Evolutionary conservation across 2,329 filamentous ascomycete species (phyloP).

Genomic region (Stagonosporopsis rhizophila): DNA sequence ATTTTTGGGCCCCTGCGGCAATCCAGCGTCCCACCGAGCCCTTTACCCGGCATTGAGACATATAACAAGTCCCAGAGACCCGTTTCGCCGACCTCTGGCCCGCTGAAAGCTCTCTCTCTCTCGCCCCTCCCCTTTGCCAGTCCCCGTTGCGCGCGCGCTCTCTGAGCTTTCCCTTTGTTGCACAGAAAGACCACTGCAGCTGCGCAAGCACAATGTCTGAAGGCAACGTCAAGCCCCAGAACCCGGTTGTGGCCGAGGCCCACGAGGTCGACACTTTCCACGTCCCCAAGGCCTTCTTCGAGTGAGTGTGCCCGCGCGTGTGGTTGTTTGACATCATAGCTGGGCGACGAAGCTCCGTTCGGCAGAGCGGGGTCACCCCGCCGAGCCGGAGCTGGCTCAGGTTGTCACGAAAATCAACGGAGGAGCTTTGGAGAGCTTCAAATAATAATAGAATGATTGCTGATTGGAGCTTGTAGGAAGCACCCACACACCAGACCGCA

Average conservation of each 20-base stretch:
- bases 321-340: conserved; percentile 30
- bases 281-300: conserved; percentile 60
- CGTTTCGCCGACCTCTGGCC: conserved; percentile 11
- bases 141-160: conserved; percentile 5
- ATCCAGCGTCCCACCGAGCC: conserved; percentile 41
- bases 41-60: conserved; percentile 47
- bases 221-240: conserved; percentile 48
- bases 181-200: not conserved
- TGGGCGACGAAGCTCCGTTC: conserved; percentile 15
- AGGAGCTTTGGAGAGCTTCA: not conserved
- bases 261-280: conserved; percentile 77
- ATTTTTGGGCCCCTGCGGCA: conserved; percentile 36
- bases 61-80: conserved; percentile 29
- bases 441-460: not conserved
- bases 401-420: conserved; percentile 15
- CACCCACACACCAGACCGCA: conserved; percentile 66
- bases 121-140: conserved; percentile 3
- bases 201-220: conserved; percentile 52
- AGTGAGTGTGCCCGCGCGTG: conserved; percentile 41
- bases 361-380: conserved; percentile 46
- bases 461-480: conserved; percentile 54
- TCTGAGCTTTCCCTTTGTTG: not conserved
- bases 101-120: conserved; percentile 6
- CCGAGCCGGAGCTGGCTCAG: conserved; percentile 23
- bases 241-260: conserved; percentile 72